Percentiles rank a stretch among this genome's conserved stretches.
Evolutionary conservation across 1,284 basidiomycete genomes (phyloP).

Genomic region (Leccinum pseudoinsigne): DNA sequence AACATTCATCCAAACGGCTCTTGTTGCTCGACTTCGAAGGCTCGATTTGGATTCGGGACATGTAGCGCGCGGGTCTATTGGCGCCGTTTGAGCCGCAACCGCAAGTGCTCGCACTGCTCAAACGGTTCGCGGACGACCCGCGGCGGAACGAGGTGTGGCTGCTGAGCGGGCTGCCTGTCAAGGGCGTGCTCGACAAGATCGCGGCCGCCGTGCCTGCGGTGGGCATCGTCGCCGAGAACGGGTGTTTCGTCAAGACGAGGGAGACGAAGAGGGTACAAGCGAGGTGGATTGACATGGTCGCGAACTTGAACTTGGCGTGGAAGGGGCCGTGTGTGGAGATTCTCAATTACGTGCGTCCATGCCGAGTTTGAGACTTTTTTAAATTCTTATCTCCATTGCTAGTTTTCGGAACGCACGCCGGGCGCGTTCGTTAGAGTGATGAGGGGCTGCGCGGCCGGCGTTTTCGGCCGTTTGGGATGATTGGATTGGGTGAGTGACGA

Average conservation of each 20-base stretch:
- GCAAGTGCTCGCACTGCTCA: conserved; percentile 57
- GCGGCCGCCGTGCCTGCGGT: conserved; percentile 61
- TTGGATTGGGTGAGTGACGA: too few relatives aligned
- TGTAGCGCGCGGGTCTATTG: conserved; percentile 44
- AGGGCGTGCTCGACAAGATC: conserved; percentile 62
- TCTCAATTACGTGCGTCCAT: too few relatives aligned
- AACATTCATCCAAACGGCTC: conserved; percentile 62
- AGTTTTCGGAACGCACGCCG: too few relatives aligned
- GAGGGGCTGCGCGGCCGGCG: too few relatives aligned
- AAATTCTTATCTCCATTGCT: too few relatives aligned
- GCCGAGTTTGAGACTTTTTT: too few relatives aligned
- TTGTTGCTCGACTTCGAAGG: conserved; percentile 82
- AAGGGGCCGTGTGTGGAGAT: too few relatives aligned
- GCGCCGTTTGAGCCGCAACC: conserved; percentile 51
- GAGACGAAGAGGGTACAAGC: conserved; percentile 23
- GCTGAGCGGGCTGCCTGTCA: conserved; percentile 72
- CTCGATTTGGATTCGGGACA: conserved; percentile 66
- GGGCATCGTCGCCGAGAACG: conserved; percentile 89
- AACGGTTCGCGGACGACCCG: conserved; percentile 58
- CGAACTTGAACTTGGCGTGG: too few relatives aligned
- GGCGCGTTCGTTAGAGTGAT: conserved; percentile 37
- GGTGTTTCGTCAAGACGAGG: conserved; percentile 75
- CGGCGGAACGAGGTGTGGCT: conserved; percentile 80
- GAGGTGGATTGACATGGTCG: too few relatives aligned
- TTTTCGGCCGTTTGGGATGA: too few relatives aligned